Conservation (phyloP, 257 asterid species). For the Linderniella brevidens region DNA sequence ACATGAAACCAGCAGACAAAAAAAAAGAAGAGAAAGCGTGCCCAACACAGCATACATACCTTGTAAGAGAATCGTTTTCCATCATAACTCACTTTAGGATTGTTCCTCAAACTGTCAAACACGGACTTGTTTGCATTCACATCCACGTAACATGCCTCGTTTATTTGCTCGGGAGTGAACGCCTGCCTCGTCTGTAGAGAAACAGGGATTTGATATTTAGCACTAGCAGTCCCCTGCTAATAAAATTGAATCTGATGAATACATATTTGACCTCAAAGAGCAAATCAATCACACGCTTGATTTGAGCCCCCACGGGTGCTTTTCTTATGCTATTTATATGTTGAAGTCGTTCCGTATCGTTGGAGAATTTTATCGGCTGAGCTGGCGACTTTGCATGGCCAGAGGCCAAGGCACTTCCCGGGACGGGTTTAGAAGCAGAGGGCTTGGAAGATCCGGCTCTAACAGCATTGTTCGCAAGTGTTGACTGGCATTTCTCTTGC, state of each 20-base stretch:
- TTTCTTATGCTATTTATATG: slow-evolving; percentile 81
- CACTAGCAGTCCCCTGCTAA: no score
- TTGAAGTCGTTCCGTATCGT: slow-evolving; percentile 73
- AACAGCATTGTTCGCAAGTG: slow-evolving; percentile 24
- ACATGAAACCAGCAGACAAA: background rate
- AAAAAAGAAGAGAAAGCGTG: no score
- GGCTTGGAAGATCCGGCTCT: slow-evolving; percentile 28
- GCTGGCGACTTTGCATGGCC: slow-evolving; percentile 40
- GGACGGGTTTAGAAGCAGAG: no score
- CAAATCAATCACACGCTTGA: slow-evolving; percentile 76
- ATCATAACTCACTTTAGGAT: slow-evolving; percentile 59
- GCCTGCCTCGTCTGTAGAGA: slow-evolving; percentile 46
- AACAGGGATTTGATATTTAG: no score
- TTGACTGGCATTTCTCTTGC: slow-evolving; percentile 56
- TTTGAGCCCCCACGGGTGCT: slow-evolving; percentile 90
- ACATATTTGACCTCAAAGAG: slow-evolving; percentile 45
- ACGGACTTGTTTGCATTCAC: slow-evolving; percentile 62
- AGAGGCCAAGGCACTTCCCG: slow-evolving; percentile 11
- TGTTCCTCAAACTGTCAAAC: slow-evolving; percentile 69
- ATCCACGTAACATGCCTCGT: slow-evolving; percentile 62
- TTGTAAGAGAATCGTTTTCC: slow-evolving; percentile 63
- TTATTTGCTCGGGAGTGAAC: slow-evolving; percentile 64
- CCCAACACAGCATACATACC: slow-evolving; percentile 26
- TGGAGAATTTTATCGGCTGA: slow-evolving; percentile 56
- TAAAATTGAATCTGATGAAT: background rate